A percentile compares a stretch with the other conserved stretches of the same genome.
These are phyloP conservation scores for Leptographium lundbergii DNA, from an alignment of 2,329 filamentous ascomycete genomes.

Conservation along the genomic window DNA sequence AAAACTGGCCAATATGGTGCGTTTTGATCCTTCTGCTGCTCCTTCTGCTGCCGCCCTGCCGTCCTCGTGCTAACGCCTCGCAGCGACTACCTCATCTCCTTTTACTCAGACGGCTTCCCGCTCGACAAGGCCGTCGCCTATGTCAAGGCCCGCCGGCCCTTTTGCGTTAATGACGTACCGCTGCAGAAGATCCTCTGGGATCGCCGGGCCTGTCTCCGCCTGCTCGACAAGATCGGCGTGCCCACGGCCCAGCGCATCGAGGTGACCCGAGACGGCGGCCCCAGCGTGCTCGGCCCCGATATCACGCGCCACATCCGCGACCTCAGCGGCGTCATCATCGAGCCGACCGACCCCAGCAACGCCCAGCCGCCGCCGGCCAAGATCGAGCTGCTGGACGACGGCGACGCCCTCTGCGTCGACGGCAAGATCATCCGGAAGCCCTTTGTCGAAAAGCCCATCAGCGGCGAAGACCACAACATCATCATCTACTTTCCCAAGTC, in stretches of 20 bases:
- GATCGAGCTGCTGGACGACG: slow-evolving; percentile 80
- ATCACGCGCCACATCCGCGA: slow-evolving; percentile 70
- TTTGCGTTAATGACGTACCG: slow-evolving; percentile 92
- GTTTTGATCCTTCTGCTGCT: slow-evolving; percentile 13
- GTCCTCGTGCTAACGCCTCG: slow-evolving; percentile 13
- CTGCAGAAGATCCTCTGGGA: slow-evolving; percentile 99
- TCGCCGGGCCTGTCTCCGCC: slow-evolving; percentile 72
- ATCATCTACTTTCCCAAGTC: slow-evolving; percentile 91
- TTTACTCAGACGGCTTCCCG: slow-evolving; percentile 96
- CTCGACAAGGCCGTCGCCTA: slow-evolving; percentile 96
- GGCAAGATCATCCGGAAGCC: slow-evolving; percentile 74
- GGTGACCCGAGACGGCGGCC: slow-evolving; percentile 86
- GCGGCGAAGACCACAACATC: slow-evolving; percentile 96
- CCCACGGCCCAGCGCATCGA: slow-evolving; percentile 81
- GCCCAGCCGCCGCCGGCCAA: slow-evolving; percentile 39
- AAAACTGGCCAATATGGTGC: slow-evolving; percentile 87
- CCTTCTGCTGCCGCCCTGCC: background rate
- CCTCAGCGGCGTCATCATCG: slow-evolving; percentile 63
- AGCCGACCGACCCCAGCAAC: slow-evolving; percentile 52
- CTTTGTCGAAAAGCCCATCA: slow-evolving; percentile 97
- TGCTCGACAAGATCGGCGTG: slow-evolving; percentile 81
- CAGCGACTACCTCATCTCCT: slow-evolving; percentile 88
- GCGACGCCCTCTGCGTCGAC: slow-evolving; percentile 79
- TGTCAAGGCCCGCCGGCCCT: slow-evolving; percentile 82
- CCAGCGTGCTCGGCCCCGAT: slow-evolving; percentile 63